phyloP scores from a whole-genome alignment of 2,329 filamentous ascomycete species.

The Pseudocercospora macadamiae region DNA sequence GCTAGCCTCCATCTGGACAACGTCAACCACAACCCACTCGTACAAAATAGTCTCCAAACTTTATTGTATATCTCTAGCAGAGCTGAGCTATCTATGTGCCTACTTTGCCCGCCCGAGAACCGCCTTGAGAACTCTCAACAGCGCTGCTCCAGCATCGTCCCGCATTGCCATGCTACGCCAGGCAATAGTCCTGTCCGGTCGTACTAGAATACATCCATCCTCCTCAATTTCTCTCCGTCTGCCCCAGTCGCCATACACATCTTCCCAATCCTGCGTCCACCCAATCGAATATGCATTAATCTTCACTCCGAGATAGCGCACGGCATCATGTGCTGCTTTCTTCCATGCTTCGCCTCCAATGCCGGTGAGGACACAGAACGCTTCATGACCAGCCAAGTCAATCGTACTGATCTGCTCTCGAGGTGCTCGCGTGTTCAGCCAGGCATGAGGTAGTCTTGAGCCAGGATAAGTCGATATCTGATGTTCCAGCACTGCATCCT shows the following conservation, averaged over 20 bases:
- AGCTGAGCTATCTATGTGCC: background rate
- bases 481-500: slow-evolving; percentile 31
- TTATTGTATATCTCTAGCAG: background rate
- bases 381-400: slow-evolving; percentile 61
- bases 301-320: slow-evolving; percentile 46
- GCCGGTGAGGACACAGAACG: slow-evolving; percentile 49
- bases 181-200: slow-evolving; percentile 63
- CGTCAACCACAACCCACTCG: background rate
- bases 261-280: slow-evolving; percentile 62
- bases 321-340: slow-evolving; percentile 48
- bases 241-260: slow-evolving; percentile 65
- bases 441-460: slow-evolving; percentile 63
- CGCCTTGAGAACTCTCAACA: slow-evolving; percentile 30
- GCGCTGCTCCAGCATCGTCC: slow-evolving; percentile 28
- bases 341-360: slow-evolving; percentile 60
- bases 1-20: background rate
- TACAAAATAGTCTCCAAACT: background rate
- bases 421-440: slow-evolving; percentile 53
- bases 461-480: slow-evolving; percentile 59
- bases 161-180: slow-evolving; percentile 50
- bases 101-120: slow-evolving; percentile 27
- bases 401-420: slow-evolving; percentile 46
- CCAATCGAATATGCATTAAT: slow-evolving; percentile 59
- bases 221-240: slow-evolving; percentile 58
- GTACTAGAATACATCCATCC: slow-evolving; percentile 59